These are phyloP conservation scores for Periconia digitata DNA, from an alignment of 2,329 filamentous ascomycete species.

Conservation along the genomic window DNA sequence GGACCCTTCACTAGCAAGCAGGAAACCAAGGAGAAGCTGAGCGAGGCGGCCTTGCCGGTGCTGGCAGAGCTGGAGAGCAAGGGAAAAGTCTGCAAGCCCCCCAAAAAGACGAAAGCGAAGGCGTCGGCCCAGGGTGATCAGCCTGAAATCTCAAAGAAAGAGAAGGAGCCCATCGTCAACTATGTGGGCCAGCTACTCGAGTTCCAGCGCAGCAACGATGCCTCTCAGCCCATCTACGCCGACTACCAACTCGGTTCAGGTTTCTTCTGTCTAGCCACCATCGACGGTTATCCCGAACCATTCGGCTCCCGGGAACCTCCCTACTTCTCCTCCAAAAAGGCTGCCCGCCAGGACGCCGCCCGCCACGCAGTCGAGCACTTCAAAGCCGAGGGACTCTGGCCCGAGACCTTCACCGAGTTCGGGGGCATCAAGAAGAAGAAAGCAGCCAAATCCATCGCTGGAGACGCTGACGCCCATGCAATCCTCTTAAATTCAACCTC, in stretches of 20 bases:
- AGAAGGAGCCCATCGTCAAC: slow-evolving; percentile 26
- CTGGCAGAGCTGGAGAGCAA: slow-evolving; percentile 25
- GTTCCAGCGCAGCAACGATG: slow-evolving; percentile 28
- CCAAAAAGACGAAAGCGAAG: slow-evolving; percentile 1
- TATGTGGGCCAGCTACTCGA: slow-evolving; percentile 45
- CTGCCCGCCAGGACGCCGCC: slow-evolving; percentile 46
- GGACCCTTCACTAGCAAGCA: slow-evolving; percentile 43
- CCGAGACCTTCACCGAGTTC: slow-evolving; percentile 14
- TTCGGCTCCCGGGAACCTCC: slow-evolving; percentile 39
- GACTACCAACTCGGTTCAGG: slow-evolving; percentile 36
- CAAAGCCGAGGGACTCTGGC: slow-evolving; percentile 37
- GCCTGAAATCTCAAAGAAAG: slow-evolving; percentile 3
- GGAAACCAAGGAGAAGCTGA: slow-evolving; percentile 46
- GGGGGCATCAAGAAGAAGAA: slow-evolving; percentile 39
- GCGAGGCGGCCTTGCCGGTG: slow-evolving; percentile 31
- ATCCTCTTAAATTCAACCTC: not conserved
- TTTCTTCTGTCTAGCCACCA: slow-evolving; percentile 34
- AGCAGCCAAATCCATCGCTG: not conserved
- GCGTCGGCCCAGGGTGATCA: not conserved
- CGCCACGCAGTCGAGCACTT: slow-evolving; percentile 46
- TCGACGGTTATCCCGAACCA: slow-evolving; percentile 21
- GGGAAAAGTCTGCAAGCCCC: slow-evolving; percentile 19
- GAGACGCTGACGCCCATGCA: not conserved
- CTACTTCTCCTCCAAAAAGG: slow-evolving; percentile 44
- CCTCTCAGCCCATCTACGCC: slow-evolving; percentile 38